A percentile compares a stretch with the other conserved stretches of the same genome.
Conservation (phyloP, 1,139 yeast genomes). For the Protomyces macrosporus region DNA sequence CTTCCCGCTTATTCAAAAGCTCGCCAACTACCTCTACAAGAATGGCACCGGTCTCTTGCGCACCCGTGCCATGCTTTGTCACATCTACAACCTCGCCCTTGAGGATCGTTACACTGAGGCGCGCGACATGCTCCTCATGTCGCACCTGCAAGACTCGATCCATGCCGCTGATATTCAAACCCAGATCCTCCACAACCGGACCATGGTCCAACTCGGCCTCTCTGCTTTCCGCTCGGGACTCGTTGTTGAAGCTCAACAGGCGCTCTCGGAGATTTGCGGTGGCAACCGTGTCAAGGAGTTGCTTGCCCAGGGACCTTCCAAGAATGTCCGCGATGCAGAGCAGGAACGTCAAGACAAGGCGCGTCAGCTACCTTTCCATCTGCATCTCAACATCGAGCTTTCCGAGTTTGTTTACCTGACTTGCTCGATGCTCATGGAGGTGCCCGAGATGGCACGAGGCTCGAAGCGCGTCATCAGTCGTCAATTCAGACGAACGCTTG, state of each 20-base stretch:
- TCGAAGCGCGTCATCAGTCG: constrained; percentile 65
- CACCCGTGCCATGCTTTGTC: constrained; percentile 77
- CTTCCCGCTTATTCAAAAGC: constrained; percentile 53
- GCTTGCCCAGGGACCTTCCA: constrained; percentile 85
- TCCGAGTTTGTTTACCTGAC: constrained; percentile 93
- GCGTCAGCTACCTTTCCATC: constrained; percentile 92
- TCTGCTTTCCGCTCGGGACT: constrained; percentile 91
- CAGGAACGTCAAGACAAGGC: constrained; percentile 52
- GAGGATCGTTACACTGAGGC: constrained; percentile 79
- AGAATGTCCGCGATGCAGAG: constrained; percentile 56
- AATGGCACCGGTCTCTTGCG: constrained; percentile 66
- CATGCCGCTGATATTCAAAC: constrained; percentile 77
- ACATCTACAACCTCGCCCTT: constrained; percentile 85
- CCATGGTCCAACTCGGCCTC: constrained; percentile 90
- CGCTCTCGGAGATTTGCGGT: constrained; percentile 81
- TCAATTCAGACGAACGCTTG: constrained; percentile 87
- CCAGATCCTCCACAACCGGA: constrained; percentile 91
- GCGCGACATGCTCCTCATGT: constrained; percentile 76
- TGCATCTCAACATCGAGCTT: constrained; percentile 93
- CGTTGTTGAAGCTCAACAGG: constrained; percentile 80
- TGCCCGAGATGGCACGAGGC: constrained; percentile 70
- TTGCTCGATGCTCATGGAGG: constrained; percentile 80
- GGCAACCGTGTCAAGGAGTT: constrained; percentile 85
- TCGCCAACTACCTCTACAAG: constrained; percentile 60
- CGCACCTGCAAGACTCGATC: constrained; percentile 77